Evolutionary conservation across 192 early-diverging fungal genomes (phyloP), one percentile per base, ranked within the genome.

Genomic region (Backusella morwellensis): DNA sequence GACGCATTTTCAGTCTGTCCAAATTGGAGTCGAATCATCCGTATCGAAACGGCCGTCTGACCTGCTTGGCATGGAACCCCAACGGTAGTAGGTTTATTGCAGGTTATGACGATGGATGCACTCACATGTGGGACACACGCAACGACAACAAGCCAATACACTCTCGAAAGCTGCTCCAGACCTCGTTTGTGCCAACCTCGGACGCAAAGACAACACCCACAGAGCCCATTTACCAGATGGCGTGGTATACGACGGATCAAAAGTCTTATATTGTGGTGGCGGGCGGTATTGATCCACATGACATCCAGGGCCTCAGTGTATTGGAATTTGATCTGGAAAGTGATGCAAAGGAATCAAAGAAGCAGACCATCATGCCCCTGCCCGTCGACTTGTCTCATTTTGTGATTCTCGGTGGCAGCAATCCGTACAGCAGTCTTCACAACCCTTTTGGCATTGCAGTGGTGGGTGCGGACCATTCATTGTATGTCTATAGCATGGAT

Each of bases 51-150:
- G 83, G 74, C 7, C 78, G 77, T 32, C 66, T 89, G 3, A 83
- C 84, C 1, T 78, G 79, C 15, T 66, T 88, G 8, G 52, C 77
- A 8, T 91, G 88, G 89, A 73, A 67, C 9, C 90, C 87, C 0
- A 81, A 84, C 40, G 90, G 90, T 3, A 54, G 76, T 19, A 71
- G 76, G 1, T 87, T 90, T 76, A 83, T 82, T 26, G 86, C 77
- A 19, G 84, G 82, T 6, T 83, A 85, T 40, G 85, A 84, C 17
- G 85, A 86, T 56, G 82, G 85, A 0, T 76, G 70, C 14, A 68
- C 88, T 14, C 79, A 77, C 19, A 77, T 91, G 29, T 91, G 88
- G 86, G 85, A 85, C 52, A 50, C 78, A 1, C 66, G 68, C 11
- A 54, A 81, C 15, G 82, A 83, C 8, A 26, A 35, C 15, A 78